phyloP scores from a whole-genome alignment of 441 rosid genomes.

The Mallotus repandus region DNA sequence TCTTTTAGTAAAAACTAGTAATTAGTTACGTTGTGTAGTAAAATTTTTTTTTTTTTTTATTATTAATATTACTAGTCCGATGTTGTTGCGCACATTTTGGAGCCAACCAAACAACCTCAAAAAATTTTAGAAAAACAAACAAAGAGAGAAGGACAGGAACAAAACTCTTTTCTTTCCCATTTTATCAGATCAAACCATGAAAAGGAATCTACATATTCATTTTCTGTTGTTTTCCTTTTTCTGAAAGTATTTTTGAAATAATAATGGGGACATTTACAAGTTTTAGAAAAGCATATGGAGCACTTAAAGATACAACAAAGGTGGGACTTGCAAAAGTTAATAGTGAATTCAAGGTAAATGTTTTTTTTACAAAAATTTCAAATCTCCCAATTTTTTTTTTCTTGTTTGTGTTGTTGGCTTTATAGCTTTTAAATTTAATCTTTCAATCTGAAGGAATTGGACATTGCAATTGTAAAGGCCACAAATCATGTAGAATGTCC shows the following conservation, averaged over 20 bases:
- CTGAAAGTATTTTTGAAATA: neutral
- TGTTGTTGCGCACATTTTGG: constrained; percentile 18
- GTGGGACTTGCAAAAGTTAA: constrained; percentile 88
- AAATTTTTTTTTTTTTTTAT: neutral
- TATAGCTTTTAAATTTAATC: neutral
- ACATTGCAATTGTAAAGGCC: constrained; percentile 76
- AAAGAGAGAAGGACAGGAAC: neutral
- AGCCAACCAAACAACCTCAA: neutral
- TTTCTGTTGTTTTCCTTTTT: neutral
- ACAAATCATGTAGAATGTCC: constrained; percentile 78
- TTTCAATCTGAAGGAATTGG: constrained; percentile 51
- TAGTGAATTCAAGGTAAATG: constrained; percentile 67
- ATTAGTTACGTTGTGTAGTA: no score
- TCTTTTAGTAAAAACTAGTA: no score
- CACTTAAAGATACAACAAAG: constrained; percentile 74
- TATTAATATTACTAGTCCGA: neutral
- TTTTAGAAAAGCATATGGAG: constrained; percentile 76
- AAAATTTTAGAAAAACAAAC: neutral
- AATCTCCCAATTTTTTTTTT: neutral
- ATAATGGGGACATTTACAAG: constrained; percentile 66
- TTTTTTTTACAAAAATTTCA: neutral
- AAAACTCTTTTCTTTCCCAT: neutral
- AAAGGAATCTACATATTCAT: neutral
- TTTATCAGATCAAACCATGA: constrained; percentile 10
- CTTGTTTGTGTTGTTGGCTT: neutral